phyloP scores from a whole-genome alignment of 2,329 filamentous ascomycete species.

The Apiospora kogelbergensis region DNA sequence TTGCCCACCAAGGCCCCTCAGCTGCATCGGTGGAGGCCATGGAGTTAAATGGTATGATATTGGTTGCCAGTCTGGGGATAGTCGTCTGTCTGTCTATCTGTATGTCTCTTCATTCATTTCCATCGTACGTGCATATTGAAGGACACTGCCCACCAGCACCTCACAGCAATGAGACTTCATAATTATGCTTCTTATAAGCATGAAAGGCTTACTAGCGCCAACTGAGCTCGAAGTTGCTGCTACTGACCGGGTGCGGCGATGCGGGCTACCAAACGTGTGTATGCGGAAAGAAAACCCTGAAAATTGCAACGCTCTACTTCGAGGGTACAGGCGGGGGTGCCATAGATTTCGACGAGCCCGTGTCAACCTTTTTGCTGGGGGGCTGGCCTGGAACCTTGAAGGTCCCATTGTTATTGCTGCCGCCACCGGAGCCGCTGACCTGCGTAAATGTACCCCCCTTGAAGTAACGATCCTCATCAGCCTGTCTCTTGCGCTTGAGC shows the following conservation, averaged over 20 bases:
- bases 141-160: neutral
- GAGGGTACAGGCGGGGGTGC: constrained; percentile 27
- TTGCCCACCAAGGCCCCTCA: neutral
- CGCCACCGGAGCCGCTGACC: constrained; percentile 45
- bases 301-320: constrained; percentile 21
- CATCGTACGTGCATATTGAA: neutral
- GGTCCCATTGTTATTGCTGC: constrained; percentile 37
- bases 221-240: neutral
- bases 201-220: neutral
- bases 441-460: constrained; percentile 97
- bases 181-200: neutral
- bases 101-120: neutral
- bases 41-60: neutral
- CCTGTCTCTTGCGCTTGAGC: constrained; percentile 85
- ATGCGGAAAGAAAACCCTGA: neutral
- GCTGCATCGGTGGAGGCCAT: neutral
- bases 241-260: neutral
- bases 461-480: constrained; percentile 95
- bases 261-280: neutral
- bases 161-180: neutral
- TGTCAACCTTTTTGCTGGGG: constrained; percentile 70
- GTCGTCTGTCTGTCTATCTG: neutral
- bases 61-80: neutral
- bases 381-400: constrained; percentile 85
- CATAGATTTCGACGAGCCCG: constrained; percentile 54